Conservation (phyloP, 352 stramenopile species). For the Globisporangium irregulare region DNA sequence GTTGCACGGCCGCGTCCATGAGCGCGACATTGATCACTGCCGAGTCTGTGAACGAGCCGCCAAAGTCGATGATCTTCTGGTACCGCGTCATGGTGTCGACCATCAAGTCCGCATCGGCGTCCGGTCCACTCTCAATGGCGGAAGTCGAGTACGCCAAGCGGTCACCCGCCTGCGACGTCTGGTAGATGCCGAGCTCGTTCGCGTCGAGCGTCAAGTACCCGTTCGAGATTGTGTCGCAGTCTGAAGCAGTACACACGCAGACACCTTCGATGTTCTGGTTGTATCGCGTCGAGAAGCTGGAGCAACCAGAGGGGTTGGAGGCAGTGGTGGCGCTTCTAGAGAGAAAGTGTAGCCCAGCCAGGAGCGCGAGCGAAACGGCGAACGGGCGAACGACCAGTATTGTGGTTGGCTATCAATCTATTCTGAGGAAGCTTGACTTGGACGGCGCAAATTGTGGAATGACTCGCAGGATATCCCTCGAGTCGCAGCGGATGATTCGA, state of each 20-base stretch:
- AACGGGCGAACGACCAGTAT: conserved; percentile 6
- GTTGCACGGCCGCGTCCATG: conserved; percentile 45
- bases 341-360: neutral
- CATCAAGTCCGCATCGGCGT: conserved; percentile 27
- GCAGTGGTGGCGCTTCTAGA: neutral
- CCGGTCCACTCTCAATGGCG: neutral
- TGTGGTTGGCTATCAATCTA: neutral
- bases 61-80: conserved; percentile 77
- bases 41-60: conserved; percentile 80
- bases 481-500: neutral
- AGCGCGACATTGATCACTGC: conserved; percentile 69
- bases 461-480: neutral
- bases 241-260: conserved; percentile 50
- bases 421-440: neutral
- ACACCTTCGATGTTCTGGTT: conserved; percentile 41
- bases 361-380: neutral
- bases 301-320: conserved; percentile 5
- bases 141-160: conserved; percentile 38
- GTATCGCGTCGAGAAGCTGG: conserved; percentile 38
- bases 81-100: conserved; percentile 36
- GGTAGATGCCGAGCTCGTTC: conserved; percentile 40
- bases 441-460: neutral
- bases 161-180: conserved; percentile 44
- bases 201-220: conserved; percentile 26
- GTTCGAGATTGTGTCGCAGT: conserved; percentile 32